Conservation (phyloP, 345 rosid species). For the Eucalyptus caleyi region DNA sequence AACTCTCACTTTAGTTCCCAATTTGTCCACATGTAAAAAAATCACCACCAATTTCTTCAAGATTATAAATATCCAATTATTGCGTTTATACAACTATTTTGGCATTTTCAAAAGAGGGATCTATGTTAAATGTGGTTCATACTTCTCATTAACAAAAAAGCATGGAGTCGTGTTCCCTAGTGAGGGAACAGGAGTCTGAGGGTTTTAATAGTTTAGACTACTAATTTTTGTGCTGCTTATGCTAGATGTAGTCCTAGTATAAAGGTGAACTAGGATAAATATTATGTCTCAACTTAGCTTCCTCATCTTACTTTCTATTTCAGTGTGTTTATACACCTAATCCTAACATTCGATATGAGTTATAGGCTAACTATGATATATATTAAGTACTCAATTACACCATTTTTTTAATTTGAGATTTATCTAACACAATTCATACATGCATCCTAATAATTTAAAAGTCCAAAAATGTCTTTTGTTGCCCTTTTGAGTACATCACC, state of each 20-base stretch:
- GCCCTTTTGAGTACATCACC: too few species aligned
- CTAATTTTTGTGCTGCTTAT: neutral
- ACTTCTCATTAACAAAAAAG: neutral
- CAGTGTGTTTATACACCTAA: neutral
- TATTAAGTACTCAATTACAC: too few species aligned
- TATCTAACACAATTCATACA: too few species aligned
- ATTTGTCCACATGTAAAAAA: neutral
- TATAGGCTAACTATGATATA: too few species aligned
- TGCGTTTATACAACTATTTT: rapidly evolving
- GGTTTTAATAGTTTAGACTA: too few species aligned
- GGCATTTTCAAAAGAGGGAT: too few species aligned
- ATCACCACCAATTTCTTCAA: neutral
- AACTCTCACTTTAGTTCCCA: neutral
- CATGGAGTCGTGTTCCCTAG: neutral
- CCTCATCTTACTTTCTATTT: too few species aligned
- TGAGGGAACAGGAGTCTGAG: neutral
- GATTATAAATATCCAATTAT: too few species aligned
- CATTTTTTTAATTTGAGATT: too few species aligned
- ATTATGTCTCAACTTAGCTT: too few species aligned
- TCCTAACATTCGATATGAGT: neutral
- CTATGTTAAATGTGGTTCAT: neutral
- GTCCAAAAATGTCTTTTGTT: neutral
- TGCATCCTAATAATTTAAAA: too few species aligned
- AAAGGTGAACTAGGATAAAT: neutral
- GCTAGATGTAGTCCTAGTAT: neutral